These are phyloP conservation scores for Trichoderma guizhouense DNA, from an alignment of 2,329 filamentous ascomycete species.

Conservation along the genomic window DNA sequence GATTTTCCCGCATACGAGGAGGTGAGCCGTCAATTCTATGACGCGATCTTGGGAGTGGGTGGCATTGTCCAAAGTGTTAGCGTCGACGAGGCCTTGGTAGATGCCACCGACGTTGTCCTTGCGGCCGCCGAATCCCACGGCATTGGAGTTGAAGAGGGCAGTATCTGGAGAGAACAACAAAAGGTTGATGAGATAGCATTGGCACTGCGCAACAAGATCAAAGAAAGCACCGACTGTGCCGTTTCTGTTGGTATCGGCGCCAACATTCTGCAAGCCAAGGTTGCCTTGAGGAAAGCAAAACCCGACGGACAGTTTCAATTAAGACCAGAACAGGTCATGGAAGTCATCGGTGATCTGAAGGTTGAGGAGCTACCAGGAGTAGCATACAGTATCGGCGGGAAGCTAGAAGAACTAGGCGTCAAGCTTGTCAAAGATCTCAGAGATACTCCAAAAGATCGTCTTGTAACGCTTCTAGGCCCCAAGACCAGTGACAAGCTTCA, in stretches of 20 bases:
- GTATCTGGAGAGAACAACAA: constrained; percentile 72
- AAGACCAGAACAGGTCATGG: constrained; percentile 73
- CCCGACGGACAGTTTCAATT: constrained; percentile 91
- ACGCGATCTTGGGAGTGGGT: constrained; percentile 72
- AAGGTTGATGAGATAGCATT: constrained; percentile 68
- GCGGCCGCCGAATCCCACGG: constrained; percentile 64
- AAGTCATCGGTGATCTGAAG: constrained; percentile 71
- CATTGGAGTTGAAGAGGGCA: constrained; percentile 59
- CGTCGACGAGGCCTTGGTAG: constrained; percentile 89
- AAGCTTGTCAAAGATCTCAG: constrained; percentile 81
- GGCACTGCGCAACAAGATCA: constrained; percentile 65
- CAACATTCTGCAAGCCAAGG: constrained; percentile 87
- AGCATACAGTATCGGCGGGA: constrained; percentile 83
- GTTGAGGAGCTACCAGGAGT: constrained; percentile 86
- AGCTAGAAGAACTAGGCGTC: constrained; percentile 82
- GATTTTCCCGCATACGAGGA: constrained; percentile 95
- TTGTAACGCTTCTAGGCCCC: constrained; percentile 72
- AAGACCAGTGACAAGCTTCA: constrained; percentile 91
- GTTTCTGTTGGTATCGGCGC: constrained; percentile 90
- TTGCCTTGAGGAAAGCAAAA: constrained; percentile 87
- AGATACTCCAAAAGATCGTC: constrained; percentile 69
- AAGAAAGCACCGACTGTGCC: constrained; percentile 72
- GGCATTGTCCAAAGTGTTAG: constrained; percentile 93
- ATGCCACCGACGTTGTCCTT: constrained; percentile 71
- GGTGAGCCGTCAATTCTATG: constrained; percentile 83